Percentiles rank a stretch among this genome's conserved stretches.
Conservation (phyloP, 2,329 filamentous ascomycete genomes). For the Knoxdaviesia capensis region DNA sequence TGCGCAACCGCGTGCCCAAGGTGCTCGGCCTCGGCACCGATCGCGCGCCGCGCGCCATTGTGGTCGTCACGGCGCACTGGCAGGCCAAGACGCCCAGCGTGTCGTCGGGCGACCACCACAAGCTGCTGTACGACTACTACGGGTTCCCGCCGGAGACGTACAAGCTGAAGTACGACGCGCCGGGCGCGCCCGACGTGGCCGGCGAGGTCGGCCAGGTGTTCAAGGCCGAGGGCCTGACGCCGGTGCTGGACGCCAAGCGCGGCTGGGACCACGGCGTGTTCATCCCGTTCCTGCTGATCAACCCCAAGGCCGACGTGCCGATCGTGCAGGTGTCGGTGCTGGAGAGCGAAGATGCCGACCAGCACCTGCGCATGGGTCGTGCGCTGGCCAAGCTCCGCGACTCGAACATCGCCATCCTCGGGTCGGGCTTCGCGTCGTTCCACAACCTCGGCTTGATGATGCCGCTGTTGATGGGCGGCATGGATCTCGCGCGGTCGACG, state of each 20-base stretch:
- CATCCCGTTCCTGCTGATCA: conserved; percentile 32
- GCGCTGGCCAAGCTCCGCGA: conserved; percentile 28
- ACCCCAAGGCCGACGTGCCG: conserved; percentile 29
- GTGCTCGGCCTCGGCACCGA: conserved; percentile 32
- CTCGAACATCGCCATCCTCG: conserved; percentile 34
- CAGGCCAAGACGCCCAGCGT: conserved; percentile 26
- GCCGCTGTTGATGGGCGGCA: conserved; percentile 10
- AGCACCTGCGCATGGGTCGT: conserved; percentile 29
- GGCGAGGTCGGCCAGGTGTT: conserved; percentile 24
- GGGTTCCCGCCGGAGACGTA: conserved; percentile 37
- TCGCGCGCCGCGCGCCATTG: conserved; percentile 27
- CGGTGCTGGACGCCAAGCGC: conserved; percentile 17
- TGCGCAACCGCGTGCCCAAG: conserved; percentile 30
- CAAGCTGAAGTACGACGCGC: conserved; percentile 32
- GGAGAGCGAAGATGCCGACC: conserved; percentile 23
- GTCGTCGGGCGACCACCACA: conserved; percentile 24
- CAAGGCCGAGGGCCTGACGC: conserved; percentile 21
- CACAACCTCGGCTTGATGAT: conserved; percentile 32
- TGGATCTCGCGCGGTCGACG: conserved; percentile 4
- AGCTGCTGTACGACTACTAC: conserved; percentile 36
- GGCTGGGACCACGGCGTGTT: conserved; percentile 43
- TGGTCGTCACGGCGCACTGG: conserved; percentile 40
- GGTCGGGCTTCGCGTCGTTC: conserved; percentile 38
- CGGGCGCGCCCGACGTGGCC: conserved; percentile 32
- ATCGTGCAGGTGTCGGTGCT: conserved; percentile 38